Base-by-base conservation (phyloP, 768 basidiomycete genomes). In the Pleurotus giganteus region DNA sequence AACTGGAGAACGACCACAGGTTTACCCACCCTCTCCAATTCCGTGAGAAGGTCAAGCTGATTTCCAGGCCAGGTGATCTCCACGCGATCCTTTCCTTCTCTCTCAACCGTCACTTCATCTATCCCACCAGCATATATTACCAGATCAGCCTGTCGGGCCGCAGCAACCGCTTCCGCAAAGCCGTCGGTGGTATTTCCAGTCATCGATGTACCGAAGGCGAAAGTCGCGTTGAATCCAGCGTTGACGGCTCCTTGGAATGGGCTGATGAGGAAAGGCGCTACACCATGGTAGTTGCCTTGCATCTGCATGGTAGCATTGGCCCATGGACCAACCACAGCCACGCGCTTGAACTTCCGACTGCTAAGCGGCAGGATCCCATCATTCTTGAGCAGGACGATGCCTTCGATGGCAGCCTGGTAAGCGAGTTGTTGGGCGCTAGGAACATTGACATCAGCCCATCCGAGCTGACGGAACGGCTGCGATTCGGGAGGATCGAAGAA, bases 321-420 rank as follows among this genome's bases (percentile, higher is more conserved):
- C 74, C 74, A 82, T 2, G 82, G 83, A 0, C 86, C 85, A 49
- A 86, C 73, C 37, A 87, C 62, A 6, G 82, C 84, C 15, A 88
- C 63, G 6, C 71, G 79, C 53, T 75, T 79, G 54, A 76, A 65
- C 0, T 67, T 69, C 0, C 63, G 61, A n/a, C 13, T 41, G 19
- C 72, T 69, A 39, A 87, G 69, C 2, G 85, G 86, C 2, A 88
- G 69, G 4, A 74, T 76, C 12, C 77, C 79, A 54, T 84, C 81
- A 60, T 86, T 88, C 71, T 87, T 86, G 13, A 87, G 69, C 4
- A 87, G 71, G 15, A 82, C 81, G 2, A 83, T 74, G 19, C 82
- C 80, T 61, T 82, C 79, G 4, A 76, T 65, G 3, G 82, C 82
- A 24, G 78, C 80, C 49, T 71, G 69, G 60, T 79, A 68, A 2